Evolutionary conservation across 2,329 filamentous ascomycete species (phyloP).

Genomic region (Achaetomium macrosporum): DNA sequence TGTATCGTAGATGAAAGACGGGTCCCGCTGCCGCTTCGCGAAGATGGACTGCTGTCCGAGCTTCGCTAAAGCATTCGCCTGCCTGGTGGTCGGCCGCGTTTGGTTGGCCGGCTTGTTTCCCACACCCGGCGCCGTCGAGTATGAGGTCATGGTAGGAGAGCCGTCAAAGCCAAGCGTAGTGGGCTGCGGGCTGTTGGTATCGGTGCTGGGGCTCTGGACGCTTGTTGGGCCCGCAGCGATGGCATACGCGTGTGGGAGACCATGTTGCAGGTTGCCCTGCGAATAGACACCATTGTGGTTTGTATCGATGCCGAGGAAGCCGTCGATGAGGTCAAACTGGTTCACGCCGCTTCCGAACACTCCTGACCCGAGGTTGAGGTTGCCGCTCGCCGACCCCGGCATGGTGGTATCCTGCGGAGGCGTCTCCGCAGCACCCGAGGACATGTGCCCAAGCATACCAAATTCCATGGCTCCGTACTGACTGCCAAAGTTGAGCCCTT

Average conservation of each 20-base stretch:
- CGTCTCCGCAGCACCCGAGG: constrained; percentile 78
- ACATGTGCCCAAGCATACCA: constrained; percentile 94
- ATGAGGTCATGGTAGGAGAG: constrained; percentile 42
- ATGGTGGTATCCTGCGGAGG: constrained; percentile 58
- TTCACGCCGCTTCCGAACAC: constrained; percentile 48
- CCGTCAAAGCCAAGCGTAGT: constrained; percentile 49
- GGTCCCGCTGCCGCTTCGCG: constrained; percentile 61
- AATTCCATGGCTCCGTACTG: constrained; percentile 95
- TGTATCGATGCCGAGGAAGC: constrained; percentile 49
- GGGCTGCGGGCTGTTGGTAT: constrained; percentile 56
- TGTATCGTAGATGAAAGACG: constrained; percentile 79
- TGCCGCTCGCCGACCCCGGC: constrained; percentile 34
- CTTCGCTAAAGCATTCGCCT: constrained; percentile 38
- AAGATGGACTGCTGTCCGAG: constrained; percentile 45
- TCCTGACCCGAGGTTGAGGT: constrained; percentile 39
- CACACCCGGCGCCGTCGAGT: constrained; percentile 23
- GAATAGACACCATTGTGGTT: constrained; percentile 43
- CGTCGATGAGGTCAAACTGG: constrained; percentile 46
- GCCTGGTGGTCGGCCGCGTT: constrained; percentile 38
- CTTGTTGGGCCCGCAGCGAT: constrained; percentile 58
- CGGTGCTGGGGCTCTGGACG: constrained; percentile 58
- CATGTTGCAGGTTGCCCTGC: constrained; percentile 56
- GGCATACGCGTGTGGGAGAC: constrained; percentile 59
- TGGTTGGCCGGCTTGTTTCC: constrained; percentile 24
- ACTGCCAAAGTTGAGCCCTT: constrained; percentile 90